phyloP scores from a whole-genome alignment of 2,329 filamentous ascomycete genomes.

The Harringtonia aguacate region DNA sequence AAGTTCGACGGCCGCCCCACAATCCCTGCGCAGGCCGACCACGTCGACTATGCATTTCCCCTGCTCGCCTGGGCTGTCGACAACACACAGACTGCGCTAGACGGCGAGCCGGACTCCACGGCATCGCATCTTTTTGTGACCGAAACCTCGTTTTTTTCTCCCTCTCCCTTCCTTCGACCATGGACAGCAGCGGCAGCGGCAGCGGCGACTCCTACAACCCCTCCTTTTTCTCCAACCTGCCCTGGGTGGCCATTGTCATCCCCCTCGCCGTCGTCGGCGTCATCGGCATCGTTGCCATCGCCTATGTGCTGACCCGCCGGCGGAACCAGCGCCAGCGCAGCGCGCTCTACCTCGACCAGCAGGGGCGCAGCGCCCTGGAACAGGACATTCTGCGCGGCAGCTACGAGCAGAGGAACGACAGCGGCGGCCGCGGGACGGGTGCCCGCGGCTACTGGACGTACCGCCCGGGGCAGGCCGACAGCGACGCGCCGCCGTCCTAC shows the following conservation, averaged over 20 bases:
- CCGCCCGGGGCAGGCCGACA: not conserved
- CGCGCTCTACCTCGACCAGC: constrained; percentile 3
- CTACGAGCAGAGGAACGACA: too few relatives aligned
- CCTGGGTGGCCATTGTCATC: constrained; percentile 6
- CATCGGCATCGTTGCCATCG: not conserved
- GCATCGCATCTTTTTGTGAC: not conserved
- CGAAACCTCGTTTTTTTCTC: not conserved
- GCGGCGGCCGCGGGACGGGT: not conserved
- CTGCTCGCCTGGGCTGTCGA: too few relatives aligned
- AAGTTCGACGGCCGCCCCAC: too few relatives aligned
- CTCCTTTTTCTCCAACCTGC: not conserved
- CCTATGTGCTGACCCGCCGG: constrained; percentile 3
- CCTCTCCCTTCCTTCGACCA: not conserved
- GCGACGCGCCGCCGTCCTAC: not conserved
- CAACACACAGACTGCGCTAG: too few relatives aligned
- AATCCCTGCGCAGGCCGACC: too few relatives aligned
- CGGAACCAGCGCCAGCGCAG: not conserved
- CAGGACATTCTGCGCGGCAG: constrained; percentile 6
- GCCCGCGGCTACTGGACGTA: not conserved
- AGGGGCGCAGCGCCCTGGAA: constrained; percentile 7
- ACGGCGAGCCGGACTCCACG: not conserved
- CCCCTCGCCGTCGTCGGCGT: constrained; percentile 5
- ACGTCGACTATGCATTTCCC: too few relatives aligned
- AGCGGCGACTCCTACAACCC: not conserved
- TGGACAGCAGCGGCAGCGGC: not conserved